Conservation (phyloP, 208 protist genomes). For the Porcisia deanei region DNA sequence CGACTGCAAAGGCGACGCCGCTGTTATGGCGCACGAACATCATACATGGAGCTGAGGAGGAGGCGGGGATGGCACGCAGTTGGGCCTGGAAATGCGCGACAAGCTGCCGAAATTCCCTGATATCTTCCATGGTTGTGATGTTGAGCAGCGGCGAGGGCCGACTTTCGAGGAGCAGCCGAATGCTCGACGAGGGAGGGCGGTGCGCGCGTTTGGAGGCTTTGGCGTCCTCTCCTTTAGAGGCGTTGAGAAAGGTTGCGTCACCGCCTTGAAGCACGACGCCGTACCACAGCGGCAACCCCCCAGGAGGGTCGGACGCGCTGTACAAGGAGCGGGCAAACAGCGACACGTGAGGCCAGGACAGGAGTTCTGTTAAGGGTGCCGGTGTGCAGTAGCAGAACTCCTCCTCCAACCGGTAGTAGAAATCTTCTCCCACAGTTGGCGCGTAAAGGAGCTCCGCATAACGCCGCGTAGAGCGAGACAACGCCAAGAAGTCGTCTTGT, state of each 20-base stretch:
- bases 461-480: slow-evolving; percentile 21
- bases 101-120: slow-evolving; percentile 14
- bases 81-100: slow-evolving; percentile 21
- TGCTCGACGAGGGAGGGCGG: slow-evolving; percentile 6
- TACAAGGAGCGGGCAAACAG: background rate
- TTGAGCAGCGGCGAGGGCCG: slow-evolving; percentile 22
- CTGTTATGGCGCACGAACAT: slow-evolving; percentile 31
- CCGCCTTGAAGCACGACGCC: slow-evolving; percentile 21
- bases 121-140: slow-evolving; percentile 20
- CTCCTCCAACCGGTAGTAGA: slow-evolving; percentile 24
- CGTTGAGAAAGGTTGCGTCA: slow-evolving; percentile 9
- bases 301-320: background rate
- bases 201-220: background rate
- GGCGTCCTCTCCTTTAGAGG: background rate
- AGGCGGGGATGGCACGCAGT: slow-evolving; percentile 21
- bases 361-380: slow-evolving; percentile 25
- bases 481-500: slow-evolving; percentile 36
- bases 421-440: slow-evolving; percentile 21
- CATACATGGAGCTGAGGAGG: slow-evolving; percentile 18
- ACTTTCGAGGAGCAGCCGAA: slow-evolving; percentile 30
- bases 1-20: slow-evolving; percentile 31
- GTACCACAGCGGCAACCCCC: slow-evolving; percentile 32
- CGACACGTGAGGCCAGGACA: slow-evolving; percentile 3
- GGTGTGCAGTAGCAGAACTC: slow-evolving; percentile 27
- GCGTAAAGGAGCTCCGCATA: slow-evolving; percentile 23